Evolutionary conservation across 352 stramenopile species (phyloP).

Genomic region (Pythium utonaiense): DNA sequence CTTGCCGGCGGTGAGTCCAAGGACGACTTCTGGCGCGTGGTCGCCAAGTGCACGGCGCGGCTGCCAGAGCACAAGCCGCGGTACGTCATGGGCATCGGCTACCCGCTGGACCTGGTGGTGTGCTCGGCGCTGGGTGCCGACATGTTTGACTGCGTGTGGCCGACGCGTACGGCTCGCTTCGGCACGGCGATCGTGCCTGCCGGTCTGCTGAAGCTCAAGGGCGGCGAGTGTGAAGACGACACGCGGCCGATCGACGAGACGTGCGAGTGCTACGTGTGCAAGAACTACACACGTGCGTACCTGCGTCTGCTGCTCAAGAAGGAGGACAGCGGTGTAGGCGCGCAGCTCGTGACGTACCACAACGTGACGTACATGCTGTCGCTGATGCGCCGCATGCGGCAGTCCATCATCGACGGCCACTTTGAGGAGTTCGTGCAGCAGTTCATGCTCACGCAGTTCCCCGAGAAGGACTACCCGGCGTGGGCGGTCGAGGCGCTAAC

Average conservation of each 20-base stretch:
- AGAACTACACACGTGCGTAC: slow-evolving; percentile 68
- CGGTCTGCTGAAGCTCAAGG: slow-evolving; percentile 73
- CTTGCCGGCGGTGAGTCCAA: slow-evolving; percentile 92
- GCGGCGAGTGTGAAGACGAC: slow-evolving; percentile 50
- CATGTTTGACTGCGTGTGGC: slow-evolving; percentile 98
- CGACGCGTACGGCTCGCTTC: slow-evolving; percentile 94
- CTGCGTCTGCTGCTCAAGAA: slow-evolving; percentile 72
- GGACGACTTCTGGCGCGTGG: slow-evolving; percentile 95
- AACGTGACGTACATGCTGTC: slow-evolving; percentile 85
- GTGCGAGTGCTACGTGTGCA: slow-evolving; percentile 72
- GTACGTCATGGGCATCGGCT: slow-evolving; percentile 98
- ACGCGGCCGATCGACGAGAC: slow-evolving; percentile 57
- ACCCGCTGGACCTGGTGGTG: slow-evolving; percentile 96
- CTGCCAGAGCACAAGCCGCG: slow-evolving; percentile 93
- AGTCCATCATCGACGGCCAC: slow-evolving; percentile 65
- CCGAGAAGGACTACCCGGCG: slow-evolving; percentile 40
- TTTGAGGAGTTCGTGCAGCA: slow-evolving; percentile 73
- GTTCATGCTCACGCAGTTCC: slow-evolving; percentile 80
- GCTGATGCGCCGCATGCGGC: slow-evolving; percentile 67
- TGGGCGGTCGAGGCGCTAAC: slow-evolving; percentile 72
- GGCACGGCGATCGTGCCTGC: slow-evolving; percentile 88
- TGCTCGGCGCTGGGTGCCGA: slow-evolving; percentile 96
- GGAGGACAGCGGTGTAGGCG: slow-evolving; percentile 59
- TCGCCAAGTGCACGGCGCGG: slow-evolving; percentile 63
- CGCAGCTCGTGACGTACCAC: slow-evolving; percentile 74